Conservation (phyloP, 805 yeast species). For the Saccharomycopsis olivae region DNA sequence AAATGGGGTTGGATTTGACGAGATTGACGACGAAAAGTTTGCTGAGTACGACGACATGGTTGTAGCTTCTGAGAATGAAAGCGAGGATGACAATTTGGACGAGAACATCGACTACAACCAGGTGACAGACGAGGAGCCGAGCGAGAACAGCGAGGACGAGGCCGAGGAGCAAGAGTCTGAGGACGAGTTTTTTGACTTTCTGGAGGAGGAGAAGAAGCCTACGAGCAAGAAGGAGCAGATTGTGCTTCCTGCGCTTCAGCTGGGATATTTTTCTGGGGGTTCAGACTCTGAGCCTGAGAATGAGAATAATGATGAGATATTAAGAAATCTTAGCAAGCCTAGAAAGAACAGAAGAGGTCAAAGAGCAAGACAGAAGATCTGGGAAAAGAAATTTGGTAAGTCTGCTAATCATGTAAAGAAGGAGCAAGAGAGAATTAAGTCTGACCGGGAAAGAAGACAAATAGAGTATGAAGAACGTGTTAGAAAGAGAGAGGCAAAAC, state of each 20-base stretch:
- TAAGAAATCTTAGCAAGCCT: slow-evolving; percentile 37
- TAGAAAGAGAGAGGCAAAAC: slow-evolving; percentile 51
- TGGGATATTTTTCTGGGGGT: slow-evolving; percentile 82
- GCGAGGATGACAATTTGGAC: slow-evolving; percentile 25
- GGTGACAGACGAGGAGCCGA: slow-evolving; percentile 57
- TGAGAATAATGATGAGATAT: slow-evolving; percentile 36
- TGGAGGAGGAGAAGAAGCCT: slow-evolving; percentile 21
- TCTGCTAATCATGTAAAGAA: slow-evolving; percentile 75
- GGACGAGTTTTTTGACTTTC: slow-evolving; percentile 33
- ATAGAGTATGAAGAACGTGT: slow-evolving; percentile 64
- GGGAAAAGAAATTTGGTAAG: slow-evolving; percentile 85
- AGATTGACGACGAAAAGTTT: slow-evolving; percentile 20
- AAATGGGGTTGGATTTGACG: too few species aligned
- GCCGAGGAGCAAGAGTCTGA: slow-evolving; percentile 21
- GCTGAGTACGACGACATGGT: slow-evolving; percentile 29
- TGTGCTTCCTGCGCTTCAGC: slow-evolving; percentile 57
- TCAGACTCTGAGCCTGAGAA: slow-evolving; percentile 50
- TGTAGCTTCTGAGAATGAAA: slow-evolving; percentile 36
- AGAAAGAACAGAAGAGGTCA: slow-evolving; percentile 94
- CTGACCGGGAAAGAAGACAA: slow-evolving; percentile 50
- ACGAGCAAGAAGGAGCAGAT: slow-evolving; percentile 24
- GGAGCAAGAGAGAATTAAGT: slow-evolving; percentile 43
- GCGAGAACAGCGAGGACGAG: slow-evolving; percentile 26
- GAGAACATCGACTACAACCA: slow-evolving; percentile 41
- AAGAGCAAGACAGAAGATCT: slow-evolving; percentile 90